Evolutionary conservation across 2,329 filamentous ascomycete species (phyloP).

Genomic region (Fusarium sp.): DNA sequence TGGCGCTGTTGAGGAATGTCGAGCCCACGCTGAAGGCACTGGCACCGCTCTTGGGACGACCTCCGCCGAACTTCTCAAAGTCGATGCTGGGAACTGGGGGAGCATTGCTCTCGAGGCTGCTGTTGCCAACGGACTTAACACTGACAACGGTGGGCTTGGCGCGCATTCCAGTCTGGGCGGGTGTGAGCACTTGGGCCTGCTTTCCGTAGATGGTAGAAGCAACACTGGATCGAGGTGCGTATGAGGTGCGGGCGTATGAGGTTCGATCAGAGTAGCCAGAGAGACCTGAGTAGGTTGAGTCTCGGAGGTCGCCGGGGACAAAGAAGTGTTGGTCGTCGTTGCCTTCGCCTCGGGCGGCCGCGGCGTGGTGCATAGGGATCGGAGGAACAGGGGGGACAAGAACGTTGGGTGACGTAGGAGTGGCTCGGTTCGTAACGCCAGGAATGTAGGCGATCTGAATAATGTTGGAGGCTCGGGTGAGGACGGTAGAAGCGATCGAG

Average conservation of each 20-base stretch:
- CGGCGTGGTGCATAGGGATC: slow-evolving; percentile 77
- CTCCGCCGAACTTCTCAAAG: slow-evolving; percentile 66
- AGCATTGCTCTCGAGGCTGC: slow-evolving; percentile 63
- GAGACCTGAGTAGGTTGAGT: slow-evolving; percentile 88
- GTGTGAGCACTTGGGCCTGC: slow-evolving; percentile 84
- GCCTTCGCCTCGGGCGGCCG: slow-evolving; percentile 57
- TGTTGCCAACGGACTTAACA: slow-evolving; percentile 78
- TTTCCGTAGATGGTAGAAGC: slow-evolving; percentile 95
- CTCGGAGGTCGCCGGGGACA: slow-evolving; percentile 87
- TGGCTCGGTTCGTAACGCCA: slow-evolving; percentile 92
- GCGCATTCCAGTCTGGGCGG: slow-evolving; percentile 87
- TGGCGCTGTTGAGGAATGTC: slow-evolving; percentile 75
- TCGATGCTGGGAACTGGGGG: slow-evolving; percentile 82
- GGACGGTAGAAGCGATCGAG: slow-evolving; percentile 94
- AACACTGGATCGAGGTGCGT: slow-evolving; percentile 76
- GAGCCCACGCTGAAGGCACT: slow-evolving; percentile 76
- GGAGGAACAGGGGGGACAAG: slow-evolving; percentile 94
- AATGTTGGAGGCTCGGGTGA: slow-evolving; percentile 97
- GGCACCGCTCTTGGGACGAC: slow-evolving; percentile 64
- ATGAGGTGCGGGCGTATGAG: slow-evolving; percentile 69
- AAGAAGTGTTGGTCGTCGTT: slow-evolving; percentile 91
- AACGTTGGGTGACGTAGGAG: slow-evolving; percentile 82
- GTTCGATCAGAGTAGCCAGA: slow-evolving; percentile 72
- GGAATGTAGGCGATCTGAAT: slow-evolving; percentile 99
- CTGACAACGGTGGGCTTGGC: slow-evolving; percentile 94